phyloP scores from a whole-genome alignment of 1,284 basidiomycete species.

The Malassezia pachydermatis region DNA sequence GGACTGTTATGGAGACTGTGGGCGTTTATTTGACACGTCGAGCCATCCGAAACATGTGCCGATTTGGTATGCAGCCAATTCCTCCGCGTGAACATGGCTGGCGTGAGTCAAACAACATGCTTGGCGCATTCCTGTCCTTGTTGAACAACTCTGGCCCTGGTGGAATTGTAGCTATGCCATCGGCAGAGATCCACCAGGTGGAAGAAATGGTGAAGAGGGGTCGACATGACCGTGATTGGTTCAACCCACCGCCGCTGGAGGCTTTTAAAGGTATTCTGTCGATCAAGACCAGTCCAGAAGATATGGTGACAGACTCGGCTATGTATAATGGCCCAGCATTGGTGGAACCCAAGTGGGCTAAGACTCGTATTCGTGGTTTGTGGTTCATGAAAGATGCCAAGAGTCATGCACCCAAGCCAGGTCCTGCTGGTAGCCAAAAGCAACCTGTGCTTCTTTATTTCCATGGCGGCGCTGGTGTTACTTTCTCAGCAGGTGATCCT shows the following conservation, averaged over 20 bases:
- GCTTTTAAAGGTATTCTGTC: constrained; percentile 34
- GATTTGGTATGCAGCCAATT: constrained; percentile 36
- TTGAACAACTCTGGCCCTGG: constrained; percentile 37
- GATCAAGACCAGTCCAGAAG: constrained; percentile 22
- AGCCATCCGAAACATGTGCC: constrained; percentile 29
- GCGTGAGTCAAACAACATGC: constrained; percentile 28
- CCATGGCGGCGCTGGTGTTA: constrained; percentile 44
- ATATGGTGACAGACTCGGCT: constrained; percentile 11
- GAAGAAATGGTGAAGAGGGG: constrained; percentile 21
- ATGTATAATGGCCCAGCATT: constrained; percentile 36
- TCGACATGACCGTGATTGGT: constrained; percentile 37
- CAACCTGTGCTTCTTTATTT: constrained; percentile 41
- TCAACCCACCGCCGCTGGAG: constrained; percentile 35
- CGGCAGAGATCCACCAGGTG: constrained; percentile 26
- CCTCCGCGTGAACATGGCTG: constrained; percentile 33
- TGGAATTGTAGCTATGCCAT: constrained; percentile 27
- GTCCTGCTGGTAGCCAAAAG: constrained; percentile 10
- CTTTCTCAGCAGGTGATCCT: constrained; percentile 38
- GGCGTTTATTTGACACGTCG: constrained; percentile 28
- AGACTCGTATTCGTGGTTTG: constrained; percentile 28
- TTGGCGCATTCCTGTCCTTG: constrained; percentile 25
- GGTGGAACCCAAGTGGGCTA: constrained; percentile 40
- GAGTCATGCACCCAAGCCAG: constrained; percentile 13
- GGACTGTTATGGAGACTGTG: constrained; percentile 28
- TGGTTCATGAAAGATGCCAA: constrained; percentile 39